Conservation (phyloP, 2,329 filamentous ascomycete species). For the Aspergillus novofumigatus region DNA sequence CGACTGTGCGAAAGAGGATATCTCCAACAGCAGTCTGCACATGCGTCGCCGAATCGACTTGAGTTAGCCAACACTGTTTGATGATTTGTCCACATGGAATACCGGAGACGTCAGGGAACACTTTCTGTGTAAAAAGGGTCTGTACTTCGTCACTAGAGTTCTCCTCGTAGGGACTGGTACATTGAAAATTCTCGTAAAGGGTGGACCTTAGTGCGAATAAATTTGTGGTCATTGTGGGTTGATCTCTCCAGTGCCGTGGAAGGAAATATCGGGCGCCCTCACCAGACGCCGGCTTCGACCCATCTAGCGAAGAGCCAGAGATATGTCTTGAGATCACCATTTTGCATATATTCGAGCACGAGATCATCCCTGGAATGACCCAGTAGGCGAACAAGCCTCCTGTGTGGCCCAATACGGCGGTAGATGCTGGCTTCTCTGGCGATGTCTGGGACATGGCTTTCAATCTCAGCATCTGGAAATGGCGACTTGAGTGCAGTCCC, state of each 20-base stretch:
- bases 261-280: conserved; percentile 17
- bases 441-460: conserved; percentile 12
- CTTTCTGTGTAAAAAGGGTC: conserved; percentile 8
- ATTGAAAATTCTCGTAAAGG: conserved; percentile 17
- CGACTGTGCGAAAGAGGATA: not conserved
- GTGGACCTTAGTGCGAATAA: conserved; percentile 19
- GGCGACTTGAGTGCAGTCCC: conserved; percentile 13
- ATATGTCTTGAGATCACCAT: conserved; percentile 13
- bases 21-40: too few relatives aligned
- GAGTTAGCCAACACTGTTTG: conserved; percentile 16
- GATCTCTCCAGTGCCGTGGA: conserved; percentile 18
- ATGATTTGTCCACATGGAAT: conserved; percentile 18
- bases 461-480: conserved; percentile 7
- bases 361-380: conserved; percentile 12
- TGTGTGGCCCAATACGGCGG: conserved; percentile 6
- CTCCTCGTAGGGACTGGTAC: conserved; percentile 15
- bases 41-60: conserved; percentile 3
- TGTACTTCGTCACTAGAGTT: conserved; percentile 16
- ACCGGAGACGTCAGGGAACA: conserved; percentile 16
- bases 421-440: conserved; percentile 15
- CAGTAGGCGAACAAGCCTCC: conserved; percentile 8
- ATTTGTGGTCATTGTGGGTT: conserved; percentile 15
- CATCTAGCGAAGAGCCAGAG: conserved; percentile 13
- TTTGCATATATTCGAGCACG: conserved; percentile 13
- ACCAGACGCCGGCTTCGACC: conserved; percentile 7